Evolutionary conservation across 805 yeast species (phyloP), one percentile per base, ranked within the genome.

Genomic region (Saccharomycopsis capsularis): DNA sequence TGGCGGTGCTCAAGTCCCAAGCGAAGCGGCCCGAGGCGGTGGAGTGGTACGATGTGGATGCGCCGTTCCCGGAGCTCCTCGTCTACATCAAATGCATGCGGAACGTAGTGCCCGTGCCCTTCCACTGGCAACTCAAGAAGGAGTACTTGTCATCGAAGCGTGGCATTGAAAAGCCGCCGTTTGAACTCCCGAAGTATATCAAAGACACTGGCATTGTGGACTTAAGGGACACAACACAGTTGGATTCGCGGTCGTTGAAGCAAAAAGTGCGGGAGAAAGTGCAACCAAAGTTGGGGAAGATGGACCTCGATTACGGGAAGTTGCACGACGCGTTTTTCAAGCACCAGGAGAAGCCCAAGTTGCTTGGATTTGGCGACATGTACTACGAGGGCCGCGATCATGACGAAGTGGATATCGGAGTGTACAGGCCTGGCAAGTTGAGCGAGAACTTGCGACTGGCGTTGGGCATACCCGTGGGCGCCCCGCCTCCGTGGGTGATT

Each of bases 11-110:
- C 46, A 91, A 90, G 60, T 70, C 84, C 0, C 62, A 69, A 21
- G 71, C 85, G 0, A 55, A 65, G 1, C 67, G 68, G 24, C 97
- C 98, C 0, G 87, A 85, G 50, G 60, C 81, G 3, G 82, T 91
- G 1, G 95, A 89, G 55, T 84, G 95, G 95, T 78, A 69, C 57
- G 98, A 93, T 63, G 82, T 81, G 1, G 93, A 90, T 67, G 83
- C 97, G 0, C 72, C 71, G 1, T 91, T 87, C 57, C 96, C 99
- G 1, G 65, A 68, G 42, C 60, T 89, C 19, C 69, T 79, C 13
- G 78, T 85, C 0, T 68, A 73, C 21, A 63, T 91, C 44, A 91
- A 90, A 60, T 67, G 81, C 0, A 65, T 69, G 32, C 80, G 78
- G 49, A 85, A 87, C 55, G 72, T 68, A 1, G 81, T 90, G 0